Conservation (phyloP, 2,329 filamentous ascomycete species). For the Blastomyces silverae region DNA sequence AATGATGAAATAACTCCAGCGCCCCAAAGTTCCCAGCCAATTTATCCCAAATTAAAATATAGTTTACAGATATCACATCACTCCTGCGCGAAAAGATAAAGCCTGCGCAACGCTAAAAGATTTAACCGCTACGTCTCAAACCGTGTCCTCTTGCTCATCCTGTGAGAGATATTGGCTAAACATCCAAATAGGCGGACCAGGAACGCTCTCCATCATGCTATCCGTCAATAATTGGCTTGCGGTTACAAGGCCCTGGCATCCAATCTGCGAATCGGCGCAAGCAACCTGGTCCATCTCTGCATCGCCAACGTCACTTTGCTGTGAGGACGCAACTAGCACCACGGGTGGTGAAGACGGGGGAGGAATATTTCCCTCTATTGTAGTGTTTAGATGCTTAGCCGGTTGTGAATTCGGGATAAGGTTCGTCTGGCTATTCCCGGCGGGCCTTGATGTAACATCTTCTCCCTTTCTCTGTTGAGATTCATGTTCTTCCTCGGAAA, state of each 20-base stretch:
- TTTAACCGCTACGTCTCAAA: neutral
- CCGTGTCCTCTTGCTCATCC: conserved; percentile 20
- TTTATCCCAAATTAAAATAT: neutral
- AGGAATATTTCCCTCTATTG: conserved; percentile 18
- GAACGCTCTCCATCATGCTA: conserved; percentile 41
- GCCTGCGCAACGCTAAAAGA: neutral
- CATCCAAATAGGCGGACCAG: conserved; percentile 36
- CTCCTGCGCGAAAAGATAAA: neutral
- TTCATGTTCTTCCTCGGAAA: conserved; percentile 5
- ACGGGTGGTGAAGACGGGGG: conserved; percentile 26
- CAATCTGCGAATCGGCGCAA: conserved; percentile 9
- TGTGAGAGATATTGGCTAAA: conserved; percentile 36
- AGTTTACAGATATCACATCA: neutral
- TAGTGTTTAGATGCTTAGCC: conserved; percentile 13
- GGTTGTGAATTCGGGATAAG: conserved; percentile 37
- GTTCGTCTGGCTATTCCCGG: conserved; percentile 27
- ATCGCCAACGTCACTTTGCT: conserved; percentile 23
- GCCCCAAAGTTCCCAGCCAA: neutral
- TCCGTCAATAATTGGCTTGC: conserved; percentile 37
- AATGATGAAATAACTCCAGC: neutral
- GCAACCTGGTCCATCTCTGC: conserved; percentile 14
- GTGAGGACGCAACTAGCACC: conserved; percentile 40
- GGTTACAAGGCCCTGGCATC: conserved; percentile 26
- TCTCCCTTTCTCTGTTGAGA: neutral
- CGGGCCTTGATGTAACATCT: conserved; percentile 21